Base-by-base conservation (phyloP, 306 rosid species). In the Lathyrus oleraceus region DNA sequence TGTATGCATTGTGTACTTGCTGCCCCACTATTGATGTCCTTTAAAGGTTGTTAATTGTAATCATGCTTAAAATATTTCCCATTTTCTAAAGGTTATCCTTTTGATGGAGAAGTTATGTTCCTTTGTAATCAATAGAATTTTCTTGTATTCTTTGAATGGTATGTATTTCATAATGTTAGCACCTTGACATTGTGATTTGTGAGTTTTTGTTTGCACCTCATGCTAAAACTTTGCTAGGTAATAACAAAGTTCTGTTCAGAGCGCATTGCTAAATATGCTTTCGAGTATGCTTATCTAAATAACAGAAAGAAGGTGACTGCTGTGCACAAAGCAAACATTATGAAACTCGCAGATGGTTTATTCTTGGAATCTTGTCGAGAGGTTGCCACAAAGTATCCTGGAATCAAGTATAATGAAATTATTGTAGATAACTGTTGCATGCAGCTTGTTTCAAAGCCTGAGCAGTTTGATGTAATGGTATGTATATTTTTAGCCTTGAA, bases 401-500 rank as follows among this genome's bases (percentile, higher is more conserved):
- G 89, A 59, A 85, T 91, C 57, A 51, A 60, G 47, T 88, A 91
- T 67, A 84, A 82, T 67, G 97, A 91, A 78, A 81, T 91, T 25
- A 91, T 91, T 77, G 97, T 91, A 45, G 97, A 91, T 71, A 91
- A 91, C 72, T 91, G 97, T 70, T 91, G 97, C 88, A 91, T 91
- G 97, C 97, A 91, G 71, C 96, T 91, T 71, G 96, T 88, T 67
- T 70, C 96, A 25, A 91, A 85, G 80, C 97, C 97, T 14, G 96
- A 91, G 78, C 97, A 91, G 74, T 91, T 91, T 79, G 97, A 91
- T 79, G 97, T 91, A 64, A 91, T 91, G 96, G 97, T 88, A 88
- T 75, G 86, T 63, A 51, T 71, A 39, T 32, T 67, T 49, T 28
- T 53, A 36, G 53, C 54, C 49, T 23, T 32, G 45, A 32, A 14